Base-by-base conservation (phyloP, 2,329 filamentous ascomycete genomes). In the Fusarium kyushuense region DNA sequence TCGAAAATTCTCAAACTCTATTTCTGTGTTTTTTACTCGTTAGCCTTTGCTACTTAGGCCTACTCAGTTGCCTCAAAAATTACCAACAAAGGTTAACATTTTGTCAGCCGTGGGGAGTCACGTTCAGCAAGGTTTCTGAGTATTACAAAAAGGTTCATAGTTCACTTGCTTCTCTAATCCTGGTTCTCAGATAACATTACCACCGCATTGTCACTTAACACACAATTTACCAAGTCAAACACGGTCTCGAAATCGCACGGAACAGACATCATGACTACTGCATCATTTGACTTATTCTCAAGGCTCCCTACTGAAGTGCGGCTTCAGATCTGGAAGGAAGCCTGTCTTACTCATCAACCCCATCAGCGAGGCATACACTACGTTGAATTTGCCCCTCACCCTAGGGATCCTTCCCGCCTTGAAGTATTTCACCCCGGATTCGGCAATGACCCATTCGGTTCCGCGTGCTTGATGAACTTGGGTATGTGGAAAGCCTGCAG, bases 401-500 rank as follows among this genome's bases (percentile, higher is more conserved):
- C 23, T 25, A 4, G 7, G 7, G 23, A 25, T 7, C 23, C n/a
- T n/a, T n/a, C 7, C 23, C 23, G 4, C 4, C 23, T 25, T 7
- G 23, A 25, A 25, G 23, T 25, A 4, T 21, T 21, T 8, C 10
- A 13, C 32, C 10, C 27, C 13, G n/a, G 19, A 4, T 17, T 16
- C 30, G 30, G 7, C 6, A 6, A 27, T 14, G 21, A 17, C 9
- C 6, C 13, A 33, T 6, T 14, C 6, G 41, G 41, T n/a, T 64
- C 60, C 2, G 51, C 51, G 11, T 64, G 38, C n/a, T n/a, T 46
- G 3, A 42, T 40, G 16, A 13, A 58, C 29, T 12, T 4, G 12
- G 56, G 60, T 16, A 27, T 65, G 16, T 64, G 62, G 62, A 46
- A 2, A 1, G 43, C 48, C 33, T 65, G 60, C 23, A 29, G n/a